Evolutionary conservation across 495 filamentous ascomycete genomes (phyloP).

Genomic region (Talaromyces wortmannii): DNA sequence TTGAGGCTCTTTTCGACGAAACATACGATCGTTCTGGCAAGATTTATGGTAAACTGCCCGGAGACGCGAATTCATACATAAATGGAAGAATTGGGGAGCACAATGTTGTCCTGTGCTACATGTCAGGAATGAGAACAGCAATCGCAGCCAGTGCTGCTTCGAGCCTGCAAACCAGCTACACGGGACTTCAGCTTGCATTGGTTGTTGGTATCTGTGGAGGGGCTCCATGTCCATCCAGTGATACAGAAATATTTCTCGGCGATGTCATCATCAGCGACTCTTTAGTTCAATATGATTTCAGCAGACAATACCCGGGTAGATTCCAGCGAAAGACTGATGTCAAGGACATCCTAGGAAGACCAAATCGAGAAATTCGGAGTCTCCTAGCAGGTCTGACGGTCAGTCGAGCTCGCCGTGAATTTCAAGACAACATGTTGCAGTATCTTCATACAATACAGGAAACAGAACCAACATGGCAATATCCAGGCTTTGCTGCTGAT

Average conservation of each 20-base stretch:
- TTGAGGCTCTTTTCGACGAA: constrained; percentile 3
- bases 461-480: not conserved
- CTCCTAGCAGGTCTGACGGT: constrained; percentile 5
- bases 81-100: constrained; percentile 22
- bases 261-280: constrained; percentile 33
- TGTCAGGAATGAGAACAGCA: constrained; percentile 22
- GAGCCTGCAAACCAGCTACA: constrained; percentile 8
- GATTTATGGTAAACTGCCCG: constrained; percentile 9
- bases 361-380: constrained; percentile 1
- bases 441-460: not conserved
- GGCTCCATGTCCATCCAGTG: constrained; percentile 4
- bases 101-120: constrained; percentile 26
- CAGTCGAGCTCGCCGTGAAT: constrained; percentile 18
- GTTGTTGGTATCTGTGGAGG: constrained; percentile 20
- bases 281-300: constrained; percentile 27
- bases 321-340: constrained; percentile 6
- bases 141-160: constrained; percentile 13
- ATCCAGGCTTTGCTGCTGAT: constrained; percentile 10
- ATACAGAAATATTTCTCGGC: constrained; percentile 19
- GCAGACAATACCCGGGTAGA: constrained; percentile 10
- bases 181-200: constrained; percentile 6
- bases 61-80: constrained; percentile 25
- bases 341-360: constrained; percentile 14
- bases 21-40: not conserved
- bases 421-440: constrained; percentile 4